Percentiles rank a stretch among this genome's conserved stretches.
These are phyloP conservation scores for Penicillium macrosclerotiorum DNA, from an alignment of 495 filamentous ascomycete species.

Conservation along the genomic window DNA sequence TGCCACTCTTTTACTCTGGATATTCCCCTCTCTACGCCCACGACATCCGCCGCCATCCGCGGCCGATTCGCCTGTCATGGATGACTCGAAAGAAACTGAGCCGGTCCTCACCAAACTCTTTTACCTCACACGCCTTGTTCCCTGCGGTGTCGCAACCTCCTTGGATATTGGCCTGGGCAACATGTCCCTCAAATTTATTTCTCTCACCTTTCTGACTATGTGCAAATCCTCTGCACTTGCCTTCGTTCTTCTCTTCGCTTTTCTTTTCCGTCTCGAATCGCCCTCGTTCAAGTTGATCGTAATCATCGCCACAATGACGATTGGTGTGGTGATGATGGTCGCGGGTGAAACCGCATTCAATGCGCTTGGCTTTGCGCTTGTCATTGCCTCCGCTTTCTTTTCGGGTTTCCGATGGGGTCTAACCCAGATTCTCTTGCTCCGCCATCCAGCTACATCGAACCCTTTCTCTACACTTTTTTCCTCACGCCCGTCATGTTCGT, in stretches of 20 bases:
- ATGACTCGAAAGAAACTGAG: conserved; percentile 47
- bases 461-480: conserved; percentile 98
- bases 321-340: conserved; percentile 98
- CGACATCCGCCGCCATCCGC: conserved; percentile 45
- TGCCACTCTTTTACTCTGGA: conserved; percentile 72
- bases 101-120: conserved; percentile 85
- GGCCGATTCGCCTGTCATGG: conserved; percentile 48
- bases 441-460: conserved; percentile 93
- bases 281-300: conserved; percentile 80
- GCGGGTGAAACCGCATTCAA: conserved; percentile 93
- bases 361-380: conserved; percentile 80
- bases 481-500: conserved; percentile 95
- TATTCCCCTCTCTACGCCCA: conserved; percentile 83
- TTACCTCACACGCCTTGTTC: conserved; percentile 88
- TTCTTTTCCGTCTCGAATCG: conserved; percentile 86
- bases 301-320: conserved; percentile 91
- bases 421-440: conserved; percentile 91
- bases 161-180: conserved; percentile 97
- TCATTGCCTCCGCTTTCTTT: conserved; percentile 91
- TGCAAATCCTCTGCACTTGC: conserved; percentile 96
- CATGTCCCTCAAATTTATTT: conserved; percentile 91
- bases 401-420: conserved; percentile 97
- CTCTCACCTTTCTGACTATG: conserved; percentile 98
- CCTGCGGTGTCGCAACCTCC: conserved; percentile 90
- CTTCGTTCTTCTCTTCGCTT: conserved; percentile 94